phyloP scores from a whole-genome alignment of 768 basidiomycete genomes.

The Russula dissimulans region DNA sequence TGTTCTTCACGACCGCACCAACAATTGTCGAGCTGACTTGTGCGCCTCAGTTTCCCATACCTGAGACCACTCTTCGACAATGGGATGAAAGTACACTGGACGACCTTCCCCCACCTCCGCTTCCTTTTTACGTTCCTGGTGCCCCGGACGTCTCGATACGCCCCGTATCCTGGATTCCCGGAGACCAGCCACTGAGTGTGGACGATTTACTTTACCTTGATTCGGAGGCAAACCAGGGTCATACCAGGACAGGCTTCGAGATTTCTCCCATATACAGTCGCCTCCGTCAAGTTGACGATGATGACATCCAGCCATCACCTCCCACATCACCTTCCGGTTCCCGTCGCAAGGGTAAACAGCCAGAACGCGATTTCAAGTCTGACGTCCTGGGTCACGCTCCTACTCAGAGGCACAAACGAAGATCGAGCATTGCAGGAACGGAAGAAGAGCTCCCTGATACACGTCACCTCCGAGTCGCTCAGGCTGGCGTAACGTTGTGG shows the following conservation, averaged over 20 bases:
- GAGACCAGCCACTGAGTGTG: not conserved
- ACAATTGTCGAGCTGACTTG: not conserved
- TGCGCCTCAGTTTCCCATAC: conserved; percentile 7
- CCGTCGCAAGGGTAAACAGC: conserved; percentile 1
- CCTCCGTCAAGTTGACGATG: not conserved
- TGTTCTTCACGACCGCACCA: not conserved
- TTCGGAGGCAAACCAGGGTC: not conserved
- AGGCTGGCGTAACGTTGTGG: not conserved
- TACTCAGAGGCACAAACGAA: not conserved
- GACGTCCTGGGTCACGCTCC: not conserved
- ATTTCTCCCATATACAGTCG: not conserved
- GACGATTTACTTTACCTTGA: not conserved
- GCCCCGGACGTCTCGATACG: conserved; percentile 2
- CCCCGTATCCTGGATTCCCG: conserved; percentile 4
- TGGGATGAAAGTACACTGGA: conserved; percentile 15
- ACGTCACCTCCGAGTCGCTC: not conserved
- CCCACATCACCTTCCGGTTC: not conserved
- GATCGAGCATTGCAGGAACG: not conserved
- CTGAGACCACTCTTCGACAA: conserved; percentile 7
- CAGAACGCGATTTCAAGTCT: not conserved
- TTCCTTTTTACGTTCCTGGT: not conserved
- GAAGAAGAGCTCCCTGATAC: not conserved
- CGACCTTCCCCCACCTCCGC: not conserved
- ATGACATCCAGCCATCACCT: not conserved
- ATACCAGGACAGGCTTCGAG: not conserved